A percentile compares a stretch with the other conserved stretches of the same genome.
Evolutionary conservation across 352 stramenopile genomes (phyloP).

Genomic region (Plasmopara viticola): DNA sequence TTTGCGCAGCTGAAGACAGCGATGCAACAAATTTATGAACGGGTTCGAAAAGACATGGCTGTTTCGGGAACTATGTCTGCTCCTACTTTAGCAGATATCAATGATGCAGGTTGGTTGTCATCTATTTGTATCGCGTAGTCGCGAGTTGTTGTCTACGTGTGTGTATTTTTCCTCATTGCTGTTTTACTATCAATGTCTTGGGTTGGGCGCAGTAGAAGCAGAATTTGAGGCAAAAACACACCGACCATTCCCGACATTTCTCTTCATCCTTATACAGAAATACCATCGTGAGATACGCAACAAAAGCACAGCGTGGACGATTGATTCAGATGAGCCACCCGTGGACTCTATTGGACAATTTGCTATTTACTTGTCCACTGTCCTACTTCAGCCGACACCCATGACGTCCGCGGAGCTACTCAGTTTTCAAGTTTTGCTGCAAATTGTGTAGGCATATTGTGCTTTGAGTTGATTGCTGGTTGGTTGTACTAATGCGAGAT

Average conservation of each 20-base stretch:
- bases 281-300: conserved; percentile 70
- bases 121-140: not conserved
- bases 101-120: conserved; percentile 42
- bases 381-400: conserved; percentile 43
- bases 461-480: not conserved
- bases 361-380: conserved; percentile 63
- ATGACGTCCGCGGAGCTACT: conserved; percentile 59
- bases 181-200: conserved; percentile 16
- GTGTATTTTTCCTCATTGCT: not conserved
- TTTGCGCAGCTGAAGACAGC: conserved; percentile 48
- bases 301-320: conserved; percentile 42
- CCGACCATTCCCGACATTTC: conserved; percentile 65
- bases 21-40: conserved; percentile 45
- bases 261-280: conserved; percentile 79
- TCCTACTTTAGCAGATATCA: conserved; percentile 41
- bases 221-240: conserved; percentile 82
- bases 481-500: conserved; percentile 1
- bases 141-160: too few species aligned
- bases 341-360: conserved; percentile 81
- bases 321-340: conserved; percentile 49
- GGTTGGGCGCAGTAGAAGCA: conserved; percentile 58
- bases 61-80: conserved; percentile 20
- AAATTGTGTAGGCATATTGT: conserved; percentile 66
- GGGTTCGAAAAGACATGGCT: conserved; percentile 36
- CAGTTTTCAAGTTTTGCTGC: conserved; percentile 66